phyloP scores from a whole-genome alignment of 306 rosid genomes.

The Elaeagnus macrophylla region DNA sequence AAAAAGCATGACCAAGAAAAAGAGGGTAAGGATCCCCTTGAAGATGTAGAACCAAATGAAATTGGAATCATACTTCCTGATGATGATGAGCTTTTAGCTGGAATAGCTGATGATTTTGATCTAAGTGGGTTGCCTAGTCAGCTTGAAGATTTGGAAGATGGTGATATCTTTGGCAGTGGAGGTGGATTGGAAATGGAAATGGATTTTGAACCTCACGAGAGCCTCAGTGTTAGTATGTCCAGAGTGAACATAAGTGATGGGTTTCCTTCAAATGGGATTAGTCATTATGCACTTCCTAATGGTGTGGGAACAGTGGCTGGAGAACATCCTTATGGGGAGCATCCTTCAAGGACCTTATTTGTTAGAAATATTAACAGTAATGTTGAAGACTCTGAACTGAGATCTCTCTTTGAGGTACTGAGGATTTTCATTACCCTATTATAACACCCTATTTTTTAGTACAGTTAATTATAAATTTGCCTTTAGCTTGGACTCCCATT shows the following conservation, averaged over 20 bases:
- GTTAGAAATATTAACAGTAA: constrained; percentile 89
- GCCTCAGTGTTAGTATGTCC: constrained; percentile 45
- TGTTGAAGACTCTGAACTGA: constrained; percentile 69
- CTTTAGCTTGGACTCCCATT: no score
- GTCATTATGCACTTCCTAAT: constrained; percentile 53
- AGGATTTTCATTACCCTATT: not conserved
- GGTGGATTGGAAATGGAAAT: constrained; percentile 62
- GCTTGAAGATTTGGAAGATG: constrained; percentile 80
- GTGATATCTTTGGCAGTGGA: constrained; percentile 76
- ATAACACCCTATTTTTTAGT: no score
- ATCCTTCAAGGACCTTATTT: constrained; percentile 89
- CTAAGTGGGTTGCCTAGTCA: constrained; percentile 76
- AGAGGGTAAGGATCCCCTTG: constrained; percentile 42
- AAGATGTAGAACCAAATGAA: constrained; percentile 37
- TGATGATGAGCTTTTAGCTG: constrained; percentile 83
- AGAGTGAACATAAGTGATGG: constrained; percentile 53
- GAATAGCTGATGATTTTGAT: constrained; percentile 80
- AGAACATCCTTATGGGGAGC: constrained; percentile 95
- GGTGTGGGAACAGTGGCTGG: constrained; percentile 79
- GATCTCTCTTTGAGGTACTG: constrained; percentile 50
- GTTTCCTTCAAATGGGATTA: constrained; percentile 45
- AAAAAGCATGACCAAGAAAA: constrained; percentile 33
- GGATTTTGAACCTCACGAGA: constrained; percentile 68
- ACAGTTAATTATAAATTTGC: no score
- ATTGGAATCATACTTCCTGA: constrained; percentile 67